Percentiles rank a stretch among this genome's conserved stretches.
phyloP scores from a whole-genome alignment of 169 alveolate species.

The Cryptosporidium baileyi region DNA sequence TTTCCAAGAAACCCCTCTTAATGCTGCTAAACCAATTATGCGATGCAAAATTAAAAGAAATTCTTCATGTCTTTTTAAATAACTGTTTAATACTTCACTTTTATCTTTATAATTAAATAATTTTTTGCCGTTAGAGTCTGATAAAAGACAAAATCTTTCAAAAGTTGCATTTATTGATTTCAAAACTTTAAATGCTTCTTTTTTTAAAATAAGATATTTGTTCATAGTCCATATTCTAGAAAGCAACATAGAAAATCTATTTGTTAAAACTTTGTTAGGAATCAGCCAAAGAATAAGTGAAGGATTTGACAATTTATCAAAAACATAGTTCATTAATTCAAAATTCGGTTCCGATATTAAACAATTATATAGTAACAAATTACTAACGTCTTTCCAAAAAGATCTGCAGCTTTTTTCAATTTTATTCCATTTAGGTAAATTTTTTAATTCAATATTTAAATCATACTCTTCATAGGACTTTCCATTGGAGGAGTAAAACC shows the following conservation, averaged over 20 bases:
- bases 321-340: conserved; percentile 14
- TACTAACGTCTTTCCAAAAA: conserved; percentile 48
- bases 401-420: neutral
- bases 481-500: conserved; percentile 36
- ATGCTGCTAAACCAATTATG: conserved; percentile 42
- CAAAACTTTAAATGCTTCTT: conserved; percentile 22
- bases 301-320: conserved; percentile 16
- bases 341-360: conserved; percentile 8
- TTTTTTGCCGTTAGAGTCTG: neutral
- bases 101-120: neutral
- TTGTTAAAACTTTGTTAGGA: conserved; percentile 15
- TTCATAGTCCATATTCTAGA: conserved; percentile 67
- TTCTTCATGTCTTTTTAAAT: conserved; percentile 43
- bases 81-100: neutral
- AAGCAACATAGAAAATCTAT: conserved; percentile 2
- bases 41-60: conserved; percentile 47
- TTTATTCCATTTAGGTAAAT: conserved; percentile 23
- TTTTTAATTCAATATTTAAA: neutral
- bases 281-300: conserved; percentile 13
- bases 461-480: neutral
- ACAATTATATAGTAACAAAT: conserved; percentile 27
- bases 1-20: conserved; percentile 68
- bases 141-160: neutral
- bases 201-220: conserved; percentile 1
- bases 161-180: conserved; percentile 3